Percentiles rank a stretch among this genome's conserved stretches.
phyloP scores from a whole-genome alignment of 1,139 yeast genomes.

The Pichia sp. region DNA sequence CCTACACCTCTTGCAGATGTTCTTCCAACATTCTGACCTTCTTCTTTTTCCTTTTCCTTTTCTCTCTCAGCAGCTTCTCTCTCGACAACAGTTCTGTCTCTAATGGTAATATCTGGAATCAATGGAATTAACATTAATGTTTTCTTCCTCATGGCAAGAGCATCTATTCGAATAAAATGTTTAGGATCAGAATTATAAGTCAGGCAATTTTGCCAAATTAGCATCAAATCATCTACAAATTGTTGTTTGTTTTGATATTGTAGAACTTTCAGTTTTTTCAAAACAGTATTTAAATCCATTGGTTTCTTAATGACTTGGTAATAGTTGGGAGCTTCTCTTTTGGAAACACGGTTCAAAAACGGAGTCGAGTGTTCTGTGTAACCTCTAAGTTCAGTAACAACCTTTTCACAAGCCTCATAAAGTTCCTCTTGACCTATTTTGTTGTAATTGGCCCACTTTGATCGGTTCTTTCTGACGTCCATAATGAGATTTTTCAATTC shows the following conservation, averaged over 20 bases:
- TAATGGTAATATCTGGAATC: slow-evolving; percentile 81
- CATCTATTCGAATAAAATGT: slow-evolving; percentile 87
- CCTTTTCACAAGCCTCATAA: slow-evolving; percentile 96
- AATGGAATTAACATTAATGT: slow-evolving; percentile 70
- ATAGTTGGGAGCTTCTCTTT: slow-evolving; percentile 96
- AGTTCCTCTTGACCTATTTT: slow-evolving; percentile 95
- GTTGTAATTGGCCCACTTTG: slow-evolving; percentile 96
- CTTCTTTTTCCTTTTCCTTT: slow-evolving; percentile 58
- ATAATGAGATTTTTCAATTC: slow-evolving; percentile 81
- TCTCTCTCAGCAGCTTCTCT: slow-evolving; percentile 73
- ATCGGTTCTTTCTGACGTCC: slow-evolving; percentile 91
- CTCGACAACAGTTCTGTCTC: slow-evolving; percentile 82
- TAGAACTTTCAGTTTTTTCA: slow-evolving; percentile 78
- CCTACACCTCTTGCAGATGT: slow-evolving; percentile 35
- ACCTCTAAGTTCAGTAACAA: slow-evolving; percentile 81
- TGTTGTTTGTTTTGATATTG: slow-evolving; percentile 81
- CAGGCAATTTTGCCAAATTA: slow-evolving; percentile 93
- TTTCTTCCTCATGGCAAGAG: slow-evolving; percentile 92
- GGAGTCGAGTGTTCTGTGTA: slow-evolving; percentile 97
- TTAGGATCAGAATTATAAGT: slow-evolving; percentile 93
- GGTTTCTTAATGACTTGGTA: slow-evolving; percentile 86
- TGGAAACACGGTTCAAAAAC: slow-evolving; percentile 87
- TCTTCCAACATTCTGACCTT: slow-evolving; percentile 38
- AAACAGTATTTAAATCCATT: slow-evolving; percentile 93
- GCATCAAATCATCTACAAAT: slow-evolving; percentile 88